phyloP scores from a whole-genome alignment of 352 stramenopile genomes.

The Pythium sukuiense region DNA sequence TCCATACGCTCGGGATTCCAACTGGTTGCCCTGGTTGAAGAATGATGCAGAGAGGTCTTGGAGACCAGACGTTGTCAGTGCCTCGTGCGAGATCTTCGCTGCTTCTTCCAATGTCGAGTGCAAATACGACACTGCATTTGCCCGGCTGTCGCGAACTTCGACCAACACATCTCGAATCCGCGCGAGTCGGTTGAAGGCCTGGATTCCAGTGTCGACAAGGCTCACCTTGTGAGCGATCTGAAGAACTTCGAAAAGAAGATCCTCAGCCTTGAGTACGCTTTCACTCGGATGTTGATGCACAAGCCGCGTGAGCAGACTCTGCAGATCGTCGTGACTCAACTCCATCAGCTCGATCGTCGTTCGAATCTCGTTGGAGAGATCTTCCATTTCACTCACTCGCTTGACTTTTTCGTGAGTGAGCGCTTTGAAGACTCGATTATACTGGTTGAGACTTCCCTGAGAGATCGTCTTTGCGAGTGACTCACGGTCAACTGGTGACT shows the following conservation, averaged over 20 bases:
- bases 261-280: conserved; percentile 9
- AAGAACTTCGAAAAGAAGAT: conserved; percentile 18
- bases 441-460: conserved; percentile 29
- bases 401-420: conserved; percentile 67
- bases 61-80: conserved; percentile 15
- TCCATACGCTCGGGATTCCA: conserved; percentile 20
- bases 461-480: conserved; percentile 1
- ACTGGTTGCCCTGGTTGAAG: conserved; percentile 22
- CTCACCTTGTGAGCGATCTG: conserved; percentile 47
- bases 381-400: conserved; percentile 53
- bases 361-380: conserved; percentile 44
- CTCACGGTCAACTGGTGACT: background rate
- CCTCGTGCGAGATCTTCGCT: conserved; percentile 34
- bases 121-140: conserved; percentile 43
- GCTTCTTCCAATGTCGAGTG: conserved; percentile 56
- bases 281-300: background rate
- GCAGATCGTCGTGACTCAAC: conserved; percentile 49
- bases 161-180: conserved; percentile 30
- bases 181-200: conserved; percentile 33
- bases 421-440: conserved; percentile 42
- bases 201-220: conserved; percentile 44
- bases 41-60: conserved; percentile 6
- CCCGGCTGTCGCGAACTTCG: conserved; percentile 44
- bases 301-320: conserved; percentile 4
- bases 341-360: conserved; percentile 41